Evolutionary conservation across 139 green algal genomes (phyloP).

Genomic region (Coccomyxa sp.): DNA sequence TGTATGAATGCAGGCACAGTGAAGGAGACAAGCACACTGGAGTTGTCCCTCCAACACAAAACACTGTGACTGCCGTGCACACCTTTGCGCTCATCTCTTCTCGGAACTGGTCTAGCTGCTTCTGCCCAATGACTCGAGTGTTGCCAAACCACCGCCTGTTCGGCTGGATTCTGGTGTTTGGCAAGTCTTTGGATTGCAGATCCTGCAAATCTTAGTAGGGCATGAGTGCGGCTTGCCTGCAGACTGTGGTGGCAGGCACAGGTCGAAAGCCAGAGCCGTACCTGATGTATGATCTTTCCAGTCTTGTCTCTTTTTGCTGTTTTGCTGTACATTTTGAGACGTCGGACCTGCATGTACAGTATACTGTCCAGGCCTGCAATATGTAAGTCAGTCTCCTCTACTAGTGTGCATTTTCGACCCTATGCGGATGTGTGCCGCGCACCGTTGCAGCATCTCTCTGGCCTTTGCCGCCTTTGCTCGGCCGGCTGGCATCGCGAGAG

Average conservation of each 20-base stretch:
- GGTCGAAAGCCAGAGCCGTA: slow-evolving; percentile 5
- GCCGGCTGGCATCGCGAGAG: slow-evolving; percentile 59
- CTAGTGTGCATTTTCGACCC: not conserved
- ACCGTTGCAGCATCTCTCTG: slow-evolving; percentile 75
- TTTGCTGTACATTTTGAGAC: slow-evolving; percentile 97
- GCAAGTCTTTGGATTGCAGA: slow-evolving; percentile 91
- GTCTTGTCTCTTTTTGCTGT: slow-evolving; percentile 83
- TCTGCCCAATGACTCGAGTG: slow-evolving; percentile 94
- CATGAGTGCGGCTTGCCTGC: not conserved
- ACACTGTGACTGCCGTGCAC: too few relatives aligned
- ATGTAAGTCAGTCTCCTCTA: not conserved
- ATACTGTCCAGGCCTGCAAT: too few relatives aligned
- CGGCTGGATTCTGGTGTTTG: slow-evolving; percentile 93
- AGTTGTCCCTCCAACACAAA: too few relatives aligned
- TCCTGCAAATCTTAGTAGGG: slow-evolving; percentile 46
- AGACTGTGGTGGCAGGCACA: too few relatives aligned
- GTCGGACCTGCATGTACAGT: slow-evolving; percentile 79
- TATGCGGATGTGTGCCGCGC: not conserved
- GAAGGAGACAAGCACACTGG: too few relatives aligned
- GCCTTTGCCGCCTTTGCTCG: slow-evolving; percentile 44
- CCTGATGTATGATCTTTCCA: slow-evolving; percentile 80
- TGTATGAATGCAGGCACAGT: too few relatives aligned
- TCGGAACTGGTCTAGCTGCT: slow-evolving; percentile 93
- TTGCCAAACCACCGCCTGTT: slow-evolving; percentile 97
- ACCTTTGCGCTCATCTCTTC: slow-evolving; percentile 90